phyloP scores from a whole-genome alignment of 1,284 basidiomycete species.

The Puccinia triticina region DNA sequence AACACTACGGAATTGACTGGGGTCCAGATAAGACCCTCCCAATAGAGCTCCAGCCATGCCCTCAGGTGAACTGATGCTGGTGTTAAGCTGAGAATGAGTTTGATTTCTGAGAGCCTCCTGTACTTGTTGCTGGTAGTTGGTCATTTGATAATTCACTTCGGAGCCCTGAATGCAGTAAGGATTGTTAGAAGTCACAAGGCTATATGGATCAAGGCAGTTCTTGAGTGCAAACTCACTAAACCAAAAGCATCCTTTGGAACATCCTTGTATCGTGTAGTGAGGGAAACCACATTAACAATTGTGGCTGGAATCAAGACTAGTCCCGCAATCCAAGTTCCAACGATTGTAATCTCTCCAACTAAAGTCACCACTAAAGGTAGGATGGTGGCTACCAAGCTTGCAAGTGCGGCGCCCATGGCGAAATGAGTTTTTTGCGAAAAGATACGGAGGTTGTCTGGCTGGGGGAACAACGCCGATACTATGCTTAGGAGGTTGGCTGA shows the following conservation, averaged over 20 bases:
- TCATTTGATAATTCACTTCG: conserved; percentile 18
- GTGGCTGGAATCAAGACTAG: conserved; percentile 22
- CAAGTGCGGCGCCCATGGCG: conserved; percentile 18
- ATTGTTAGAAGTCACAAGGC: background rate
- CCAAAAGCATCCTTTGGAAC: conserved; percentile 30
- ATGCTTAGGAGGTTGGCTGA: conserved; percentile 38
- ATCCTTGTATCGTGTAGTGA: conserved; percentile 19
- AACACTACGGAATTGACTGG: background rate
- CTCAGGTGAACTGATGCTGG: conserved; percentile 13
- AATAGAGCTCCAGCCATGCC: conserved; percentile 22
- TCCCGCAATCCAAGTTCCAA: conserved; percentile 9
- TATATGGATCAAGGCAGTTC: background rate
- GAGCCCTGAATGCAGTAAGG: conserved; percentile 8
- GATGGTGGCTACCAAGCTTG: conserved; percentile 19
- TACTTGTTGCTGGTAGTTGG: conserved; percentile 28
- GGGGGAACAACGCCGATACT: conserved; percentile 35
- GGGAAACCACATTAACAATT: background rate
- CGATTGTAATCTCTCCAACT: background rate
- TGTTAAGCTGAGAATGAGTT: conserved; percentile 6
- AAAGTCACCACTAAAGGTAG: conserved; percentile 24
- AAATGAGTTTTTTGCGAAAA: conserved; percentile 44
- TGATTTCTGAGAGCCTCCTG: conserved; percentile 29
- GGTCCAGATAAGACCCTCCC: conserved; percentile 22
- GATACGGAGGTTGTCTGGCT: conserved; percentile 41
- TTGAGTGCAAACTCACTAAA: conserved; percentile 17